Evolutionary conservation across 2,329 filamentous ascomycete genomes (phyloP), one percentile per base, ranked within the genome.

Genomic region (Albifimbria verrucaria): DNA sequence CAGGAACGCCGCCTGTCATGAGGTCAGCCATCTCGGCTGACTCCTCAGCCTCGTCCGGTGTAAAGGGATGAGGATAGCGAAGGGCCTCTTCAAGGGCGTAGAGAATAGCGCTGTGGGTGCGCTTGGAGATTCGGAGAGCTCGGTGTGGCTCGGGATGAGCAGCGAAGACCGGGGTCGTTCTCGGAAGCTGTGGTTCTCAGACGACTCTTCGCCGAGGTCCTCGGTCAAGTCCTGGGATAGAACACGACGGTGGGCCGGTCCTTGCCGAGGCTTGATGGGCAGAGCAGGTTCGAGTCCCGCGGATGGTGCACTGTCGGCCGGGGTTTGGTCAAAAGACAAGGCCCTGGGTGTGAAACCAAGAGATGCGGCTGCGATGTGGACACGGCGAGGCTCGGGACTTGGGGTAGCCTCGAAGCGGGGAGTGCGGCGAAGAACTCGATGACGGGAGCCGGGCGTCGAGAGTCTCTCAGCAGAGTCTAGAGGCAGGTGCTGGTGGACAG

Each of bases 1-100:
- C 72, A 62, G 79, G 76, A 58, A 78, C 75, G 66, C 84, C 82
- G 65, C 83, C 79, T 55, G 70, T 69, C 57, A 78, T 71, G 62
- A 96, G 79, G 70, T 96, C 92, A 62, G 92, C 89, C 92, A 99
- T 97, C 65, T 85, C 83, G 62, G 92, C 90, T 81, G 90, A 88
- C 77, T 96, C 90, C 78, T 99, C 94, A 56, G 87, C 81, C 61
- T 87, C 75, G 71, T 96, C 92, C 22, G 89, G 81, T 9, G 92
- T 95, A 72, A 97, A 95, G 48, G 85, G 77, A 60, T 91, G 82
- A 2, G 93, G 92, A 46, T 87, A 83, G 61, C 92, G 88, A 60
- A 97, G 81, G 36, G 90, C 91, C 76, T 95, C 91, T 77, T 97
- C 92, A 53, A 97, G 83, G 36, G 92, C 86, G 77, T 89, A 97